Conservation (phyloP, 2,329 filamentous ascomycete species). For the Paecilomyces sp. region DNA sequence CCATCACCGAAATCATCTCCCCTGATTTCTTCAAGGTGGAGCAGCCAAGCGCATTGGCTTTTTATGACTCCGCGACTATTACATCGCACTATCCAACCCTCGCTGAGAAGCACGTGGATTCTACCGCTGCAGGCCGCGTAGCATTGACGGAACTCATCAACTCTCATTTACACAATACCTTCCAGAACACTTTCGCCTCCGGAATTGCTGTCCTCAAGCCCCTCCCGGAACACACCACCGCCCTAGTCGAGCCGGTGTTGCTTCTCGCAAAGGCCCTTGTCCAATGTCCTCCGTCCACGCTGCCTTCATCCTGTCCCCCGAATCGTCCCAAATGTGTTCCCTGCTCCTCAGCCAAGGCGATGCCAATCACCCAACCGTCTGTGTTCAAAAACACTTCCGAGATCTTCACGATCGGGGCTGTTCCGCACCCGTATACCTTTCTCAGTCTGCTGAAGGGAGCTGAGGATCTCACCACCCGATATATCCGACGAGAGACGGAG, state of each 20-base stretch:
- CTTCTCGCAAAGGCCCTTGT: constrained; percentile 69
- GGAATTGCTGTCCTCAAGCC: constrained; percentile 81
- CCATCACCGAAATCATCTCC: constrained; percentile 56
- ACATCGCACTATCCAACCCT: constrained; percentile 61
- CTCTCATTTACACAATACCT: constrained; percentile 75
- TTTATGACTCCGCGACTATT: constrained; percentile 62
- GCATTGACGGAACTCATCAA: constrained; percentile 71
- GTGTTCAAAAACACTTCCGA: constrained; percentile 65
- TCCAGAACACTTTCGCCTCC: constrained; percentile 69
- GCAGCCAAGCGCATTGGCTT: constrained; percentile 62
- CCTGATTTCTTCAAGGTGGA: constrained; percentile 60
- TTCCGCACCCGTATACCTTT: constrained; percentile 87
- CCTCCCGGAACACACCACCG: constrained; percentile 64
- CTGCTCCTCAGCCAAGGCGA: constrained; percentile 58
- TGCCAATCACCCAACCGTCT: constrained; percentile 60
- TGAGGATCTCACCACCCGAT: constrained; percentile 54
- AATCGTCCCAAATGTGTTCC: constrained; percentile 67
- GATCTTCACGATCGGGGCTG: constrained; percentile 74
- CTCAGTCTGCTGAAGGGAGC: constrained; percentile 57
- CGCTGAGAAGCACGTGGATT: constrained; percentile 52
- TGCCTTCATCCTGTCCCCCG: constrained; percentile 74
- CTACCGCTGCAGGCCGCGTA: constrained; percentile 54
- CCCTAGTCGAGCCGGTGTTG: constrained; percentile 62
- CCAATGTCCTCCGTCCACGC: constrained; percentile 65
- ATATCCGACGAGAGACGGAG: constrained; percentile 59